Evolutionary conservation across 305 asterid genomes (phyloP), one percentile per base, ranked within the genome.

Genomic region (Fraxinus latifolia): DNA sequence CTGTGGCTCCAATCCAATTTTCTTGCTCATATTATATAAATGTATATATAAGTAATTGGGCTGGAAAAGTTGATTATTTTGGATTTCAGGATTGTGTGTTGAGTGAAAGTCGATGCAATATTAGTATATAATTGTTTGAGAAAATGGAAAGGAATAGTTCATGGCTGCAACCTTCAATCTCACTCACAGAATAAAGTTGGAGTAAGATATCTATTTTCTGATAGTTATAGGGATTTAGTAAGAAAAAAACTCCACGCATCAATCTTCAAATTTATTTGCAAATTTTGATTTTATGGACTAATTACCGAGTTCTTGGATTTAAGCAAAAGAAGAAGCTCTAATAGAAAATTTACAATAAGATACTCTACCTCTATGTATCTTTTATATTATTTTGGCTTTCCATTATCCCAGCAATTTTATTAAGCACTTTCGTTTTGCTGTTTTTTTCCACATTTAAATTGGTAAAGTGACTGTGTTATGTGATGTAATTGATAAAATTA

Each of bases 251-350:
- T 68, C 36, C 2, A 7, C 7, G 7, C 37, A 29, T 1, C 6
- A 17, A 7, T 70, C 19, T 31, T 37, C 47, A 2, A 39, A 23
- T 79, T 60, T 19, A 7, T 31, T 21, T 44, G 32, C 9, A 67
- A 67, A 67, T 67, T 39, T 37, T 68, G 21, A 42, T 29, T 67
- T 70, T 37, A 42, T 42, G 14, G 31, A 39, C 23, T 7, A 19
- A 78, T 23, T 4, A 31, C 15, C 12, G 11, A 34, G 74, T 62
- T 29, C 1, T 58, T 34, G 15, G 74, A 60, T 34, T 33, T 21
- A 31, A 79, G 76, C 76, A 21, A 23, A 58, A 58, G 68, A 62
- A 62, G 71, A 19, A 19, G 71, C 71, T 62, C 71, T 62, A 62
- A 21, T 60, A 60, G 71, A 60, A 19, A 58, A 62, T 11, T 67